These are phyloP conservation scores for Diplotaxis tenuifolia DNA, from an alignment of 345 rosid species.

Conservation along the genomic window DNA sequence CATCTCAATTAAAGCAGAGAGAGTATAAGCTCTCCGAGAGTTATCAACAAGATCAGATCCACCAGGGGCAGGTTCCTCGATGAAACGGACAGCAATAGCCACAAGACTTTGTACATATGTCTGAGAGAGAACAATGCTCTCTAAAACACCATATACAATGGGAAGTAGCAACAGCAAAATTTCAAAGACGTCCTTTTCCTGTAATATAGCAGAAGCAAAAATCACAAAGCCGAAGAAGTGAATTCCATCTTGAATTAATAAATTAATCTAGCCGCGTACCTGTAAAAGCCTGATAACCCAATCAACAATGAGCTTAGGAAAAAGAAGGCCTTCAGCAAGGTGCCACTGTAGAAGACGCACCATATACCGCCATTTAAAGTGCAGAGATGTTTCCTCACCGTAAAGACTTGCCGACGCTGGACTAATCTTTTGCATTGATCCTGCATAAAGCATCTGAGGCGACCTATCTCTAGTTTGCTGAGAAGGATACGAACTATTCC, in stretches of 20 bases:
- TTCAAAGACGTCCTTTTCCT: conserved; percentile 85
- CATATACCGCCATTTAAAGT: conserved; percentile 91
- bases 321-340: conserved; percentile 82
- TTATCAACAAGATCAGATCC: conserved; percentile 93
- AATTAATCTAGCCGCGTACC: conserved; percentile 39
- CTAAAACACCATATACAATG: conserved; percentile 79
- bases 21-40: conserved; percentile 88
- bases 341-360: conserved; percentile 94
- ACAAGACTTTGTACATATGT: conserved; percentile 77
- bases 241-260: not conserved
- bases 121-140: conserved; percentile 78
- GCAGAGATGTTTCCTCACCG: conserved; percentile 78
- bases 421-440: conserved; percentile 61
- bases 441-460: conserved; percentile 61
- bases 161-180: conserved; percentile 84
- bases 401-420: conserved; percentile 50
- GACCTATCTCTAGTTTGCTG: conserved; percentile 64
- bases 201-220: conserved; percentile 33
- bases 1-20: conserved; percentile 85
- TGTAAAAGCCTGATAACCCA: conserved; percentile 90
- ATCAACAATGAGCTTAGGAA: conserved; percentile 83
- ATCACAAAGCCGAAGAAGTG: conserved; percentile 19
- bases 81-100: conserved; percentile 70
- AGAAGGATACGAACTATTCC: conserved; percentile 57
- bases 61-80: conserved; percentile 81